Conservation (phyloP, 768 basidiomycete species). For the Amanita phalloides region DNA sequence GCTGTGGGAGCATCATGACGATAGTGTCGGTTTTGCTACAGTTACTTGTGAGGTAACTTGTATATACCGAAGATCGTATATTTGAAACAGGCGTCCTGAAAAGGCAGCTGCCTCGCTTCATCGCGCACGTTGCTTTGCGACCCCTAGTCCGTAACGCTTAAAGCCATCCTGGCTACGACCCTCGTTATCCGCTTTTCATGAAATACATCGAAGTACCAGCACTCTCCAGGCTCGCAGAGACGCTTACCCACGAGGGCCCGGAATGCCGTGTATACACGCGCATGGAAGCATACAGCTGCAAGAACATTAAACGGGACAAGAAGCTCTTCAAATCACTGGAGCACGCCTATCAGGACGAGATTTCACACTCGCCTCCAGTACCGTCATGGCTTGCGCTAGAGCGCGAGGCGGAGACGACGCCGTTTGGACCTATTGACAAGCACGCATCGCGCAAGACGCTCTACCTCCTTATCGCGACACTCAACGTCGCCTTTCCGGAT, state of each 20-base stretch:
- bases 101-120: background rate
- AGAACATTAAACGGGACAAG: constrained; percentile 95
- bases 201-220: constrained; percentile 86
- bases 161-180: constrained; percentile 1
- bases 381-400: constrained; percentile 70
- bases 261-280: constrained; percentile 86
- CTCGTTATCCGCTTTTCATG: constrained; percentile 34
- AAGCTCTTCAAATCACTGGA: constrained; percentile 92
- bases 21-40: too few species aligned
- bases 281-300: constrained; percentile 96
- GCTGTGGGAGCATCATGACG: too few species aligned
- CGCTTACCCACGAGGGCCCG: constrained; percentile 76
- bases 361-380: constrained; percentile 76
- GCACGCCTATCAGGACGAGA: constrained; percentile 70
- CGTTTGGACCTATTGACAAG: constrained; percentile 87
- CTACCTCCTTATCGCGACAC: constrained; percentile 90
- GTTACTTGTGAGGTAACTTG: too few species aligned
- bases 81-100: background rate
- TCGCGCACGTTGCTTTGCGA: background rate
- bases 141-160: background rate
- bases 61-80: too few species aligned
- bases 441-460: constrained; percentile 82
- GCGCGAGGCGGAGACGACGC: constrained; percentile 65
- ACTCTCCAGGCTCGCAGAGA: constrained; percentile 63
- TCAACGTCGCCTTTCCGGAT: constrained; percentile 97